Percentiles rank a stretch among this genome's conserved stretches.
Conservation (phyloP, 1,284 basidiomycete genomes). For the Wallemia mellicola region DNA sequence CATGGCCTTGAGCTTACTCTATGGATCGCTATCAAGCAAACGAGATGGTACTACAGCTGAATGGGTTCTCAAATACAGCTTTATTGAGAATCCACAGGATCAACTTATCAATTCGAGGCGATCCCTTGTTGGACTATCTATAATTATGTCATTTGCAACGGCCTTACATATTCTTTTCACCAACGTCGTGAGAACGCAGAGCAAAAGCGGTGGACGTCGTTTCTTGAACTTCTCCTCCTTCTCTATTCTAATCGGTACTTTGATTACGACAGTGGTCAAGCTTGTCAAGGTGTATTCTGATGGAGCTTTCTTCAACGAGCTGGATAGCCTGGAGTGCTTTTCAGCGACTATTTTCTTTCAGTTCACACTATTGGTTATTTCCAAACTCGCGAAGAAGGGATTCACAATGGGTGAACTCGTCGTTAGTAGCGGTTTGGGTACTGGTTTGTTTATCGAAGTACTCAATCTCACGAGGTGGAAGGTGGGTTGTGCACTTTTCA, state of each 20-base stretch:
- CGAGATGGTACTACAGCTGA: neutral
- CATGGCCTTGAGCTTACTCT: neutral
- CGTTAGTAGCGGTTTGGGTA: conserved; percentile 59
- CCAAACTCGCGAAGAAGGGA: conserved; percentile 63
- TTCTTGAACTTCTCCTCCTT: neutral
- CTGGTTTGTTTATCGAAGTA: conserved; percentile 57
- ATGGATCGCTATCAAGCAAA: neutral
- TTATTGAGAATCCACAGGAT: neutral
- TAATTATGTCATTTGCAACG: neutral
- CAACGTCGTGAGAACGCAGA: neutral
- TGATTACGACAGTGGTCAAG: neutral
- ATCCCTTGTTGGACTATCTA: neutral
- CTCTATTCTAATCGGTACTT: neutral
- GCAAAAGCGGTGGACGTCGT: neutral
- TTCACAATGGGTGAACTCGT: conserved; percentile 86
- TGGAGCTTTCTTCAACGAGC: conserved; percentile 20
- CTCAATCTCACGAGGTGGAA: conserved; percentile 47
- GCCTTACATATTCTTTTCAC: neutral
- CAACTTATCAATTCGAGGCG: neutral
- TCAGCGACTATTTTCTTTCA: conserved; percentile 61
- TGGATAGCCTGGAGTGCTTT: conserved; percentile 45
- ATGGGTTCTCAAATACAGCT: neutral
- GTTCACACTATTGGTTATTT: conserved; percentile 58
- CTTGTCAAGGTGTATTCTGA: neutral
- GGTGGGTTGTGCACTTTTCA: conserved; percentile 20